Base-by-base conservation (phyloP, 768 basidiomycete species). In the Boletus sp. region DNA sequence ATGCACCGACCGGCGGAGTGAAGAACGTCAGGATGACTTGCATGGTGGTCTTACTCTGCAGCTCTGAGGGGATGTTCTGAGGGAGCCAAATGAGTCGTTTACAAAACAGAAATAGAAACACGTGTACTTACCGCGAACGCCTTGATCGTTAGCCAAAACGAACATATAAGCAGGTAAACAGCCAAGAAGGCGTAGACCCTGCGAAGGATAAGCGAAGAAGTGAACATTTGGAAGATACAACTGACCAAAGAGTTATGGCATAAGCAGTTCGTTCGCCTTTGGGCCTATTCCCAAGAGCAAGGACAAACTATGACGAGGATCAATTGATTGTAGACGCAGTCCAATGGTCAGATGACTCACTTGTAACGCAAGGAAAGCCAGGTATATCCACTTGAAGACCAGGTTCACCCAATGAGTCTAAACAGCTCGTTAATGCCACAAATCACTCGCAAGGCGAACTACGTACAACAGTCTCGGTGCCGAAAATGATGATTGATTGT, bases 331-430 rank as follows among this genome's bases (percentile, higher is more conserved):
- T 14, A 11, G 3, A 38, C 23, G 4, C 17, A 13, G 17, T 30
- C 6, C 8, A 21, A 29, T 32, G 1, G 13, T 15, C 10, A 35
- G 5, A 17, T 2, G 3, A 55, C 77, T 47, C 54, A 82, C 80
- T 69, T 87, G 95, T 29, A 98, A 73, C 15, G 83, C 90, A 35
- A 98, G 75, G 75, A 93, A 89, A 3, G 84, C 78, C 39, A 96
- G 76, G 67, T 96, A 97, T 19, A 92, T 74, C 91, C 93, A 94
- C 75, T 90, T 87, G 52, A 94, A 77, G 14, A 74, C 83, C 40
- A 84, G 58, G 64, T 97, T 97, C 40, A 94, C 75, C 91, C 91
- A 96, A 60, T 91, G 85, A 15, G 93, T 95, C 93, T 62, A 17
- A 23, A 50, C 23, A 19, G 29, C 15, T 40, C 45, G 37, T 56